These are phyloP conservation scores for Rhododendron vialii DNA, from an alignment of 148 eudicot species.

Conservation along the genomic window DNA sequence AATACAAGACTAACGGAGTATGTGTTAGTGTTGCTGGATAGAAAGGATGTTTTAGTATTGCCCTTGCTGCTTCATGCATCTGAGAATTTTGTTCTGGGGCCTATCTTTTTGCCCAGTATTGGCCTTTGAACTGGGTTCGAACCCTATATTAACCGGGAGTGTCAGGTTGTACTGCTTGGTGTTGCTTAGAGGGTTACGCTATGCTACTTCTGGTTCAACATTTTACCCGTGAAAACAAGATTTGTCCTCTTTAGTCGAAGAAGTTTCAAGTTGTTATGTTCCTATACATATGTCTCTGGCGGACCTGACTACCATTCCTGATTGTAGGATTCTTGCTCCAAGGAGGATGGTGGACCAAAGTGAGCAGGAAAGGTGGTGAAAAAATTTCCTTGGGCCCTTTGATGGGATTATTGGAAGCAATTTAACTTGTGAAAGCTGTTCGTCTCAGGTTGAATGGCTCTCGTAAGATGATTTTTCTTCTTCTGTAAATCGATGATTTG, in stretches of 20 bases:
- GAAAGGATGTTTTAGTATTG: neutral
- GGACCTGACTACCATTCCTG: conserved; percentile 40
- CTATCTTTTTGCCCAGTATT: neutral
- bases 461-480: neutral
- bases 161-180: neutral
- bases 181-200: neutral
- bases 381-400: conserved; percentile 69
- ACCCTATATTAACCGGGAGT: no score
- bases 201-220: neutral
- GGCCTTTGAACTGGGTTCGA: neutral
- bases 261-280: conserved; percentile 53
- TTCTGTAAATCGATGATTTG: neutral
- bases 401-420: conserved; percentile 79
- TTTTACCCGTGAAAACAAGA: neutral
- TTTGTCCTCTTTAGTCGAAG: conserved; percentile 9
- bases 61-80: neutral
- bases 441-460: conserved; percentile 72
- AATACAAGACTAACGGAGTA: neutral
- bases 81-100: neutral
- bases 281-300: conserved; percentile 50
- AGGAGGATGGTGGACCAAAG: conserved; percentile 25
- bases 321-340: conserved; percentile 41
- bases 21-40: neutral
- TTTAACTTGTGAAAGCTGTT: conserved; percentile 73
- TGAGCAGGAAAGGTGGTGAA: conserved; percentile 64